A percentile compares a stretch with the other conserved stretches of the same genome.
Evolutionary conservation across 2,329 filamentous ascomycete species (phyloP).

Genomic region (Cladophialophora exuberans): DNA sequence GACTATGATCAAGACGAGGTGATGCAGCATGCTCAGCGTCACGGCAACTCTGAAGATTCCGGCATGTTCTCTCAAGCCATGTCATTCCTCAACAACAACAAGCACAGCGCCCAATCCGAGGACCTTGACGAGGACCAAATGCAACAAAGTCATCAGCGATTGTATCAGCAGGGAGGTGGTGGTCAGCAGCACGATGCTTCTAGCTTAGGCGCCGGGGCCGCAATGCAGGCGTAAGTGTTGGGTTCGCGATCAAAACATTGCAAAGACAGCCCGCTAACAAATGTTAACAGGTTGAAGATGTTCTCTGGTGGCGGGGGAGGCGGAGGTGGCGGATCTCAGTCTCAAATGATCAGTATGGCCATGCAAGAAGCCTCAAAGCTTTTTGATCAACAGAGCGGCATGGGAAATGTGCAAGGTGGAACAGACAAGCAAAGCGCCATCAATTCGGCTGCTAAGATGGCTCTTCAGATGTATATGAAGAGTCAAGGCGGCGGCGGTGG

Average conservation of each 20-base stretch:
- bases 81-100: slow-evolving; percentile 58
- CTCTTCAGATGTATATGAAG: slow-evolving; percentile 90
- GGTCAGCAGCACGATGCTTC: slow-evolving; percentile 53
- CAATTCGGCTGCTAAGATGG: slow-evolving; percentile 79
- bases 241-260: background rate
- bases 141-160: slow-evolving; percentile 72
- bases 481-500: slow-evolving; percentile 61
- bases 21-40: slow-evolving; percentile 57
- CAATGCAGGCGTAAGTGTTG: slow-evolving; percentile 54
- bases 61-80: slow-evolving; percentile 61
- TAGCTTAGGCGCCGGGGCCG: slow-evolving; percentile 48
- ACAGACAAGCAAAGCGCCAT: slow-evolving; percentile 81
- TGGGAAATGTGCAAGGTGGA: slow-evolving; percentile 59
- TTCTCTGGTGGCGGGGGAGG: slow-evolving; percentile 44
- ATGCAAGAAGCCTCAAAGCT: slow-evolving; percentile 87
- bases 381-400: slow-evolving; percentile 62
- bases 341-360: slow-evolving; percentile 79
- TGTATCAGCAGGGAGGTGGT: slow-evolving; percentile 63
- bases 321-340: slow-evolving; percentile 63
- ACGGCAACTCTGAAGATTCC: slow-evolving; percentile 56
- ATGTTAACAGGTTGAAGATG: slow-evolving; percentile 60
- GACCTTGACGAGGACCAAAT: slow-evolving; percentile 61
- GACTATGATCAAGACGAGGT: slow-evolving; percentile 60
- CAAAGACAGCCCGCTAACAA: background rate
- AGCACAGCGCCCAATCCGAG: slow-evolving; percentile 50